A percentile compares a stretch with the other conserved stretches of the same genome.
Evolutionary conservation across 116 monocot species (phyloP).

Genomic region (Cymodocea nodosa): DNA sequence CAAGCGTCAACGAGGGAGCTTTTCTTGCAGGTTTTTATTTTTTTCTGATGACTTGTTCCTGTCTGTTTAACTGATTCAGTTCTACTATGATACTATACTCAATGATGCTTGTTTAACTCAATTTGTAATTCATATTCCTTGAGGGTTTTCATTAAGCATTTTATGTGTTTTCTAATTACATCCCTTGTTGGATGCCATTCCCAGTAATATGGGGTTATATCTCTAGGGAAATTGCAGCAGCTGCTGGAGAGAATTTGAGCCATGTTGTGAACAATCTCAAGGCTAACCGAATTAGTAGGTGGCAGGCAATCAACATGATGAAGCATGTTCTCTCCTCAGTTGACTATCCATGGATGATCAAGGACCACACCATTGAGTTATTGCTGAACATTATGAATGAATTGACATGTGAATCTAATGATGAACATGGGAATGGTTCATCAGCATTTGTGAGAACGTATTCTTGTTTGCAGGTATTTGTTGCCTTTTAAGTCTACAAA

Average conservation of each 20-base stretch:
- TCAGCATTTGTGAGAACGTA: conserved; percentile 41
- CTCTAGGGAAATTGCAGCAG: conserved; percentile 46
- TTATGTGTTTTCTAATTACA: background rate
- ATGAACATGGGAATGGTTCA: conserved; percentile 21
- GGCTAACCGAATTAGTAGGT: conserved; percentile 24
- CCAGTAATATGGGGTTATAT: conserved; percentile 71
- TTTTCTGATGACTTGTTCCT: background rate
- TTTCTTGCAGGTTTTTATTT: conserved; percentile 58
- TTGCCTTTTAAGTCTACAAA: background rate
- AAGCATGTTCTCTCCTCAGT: conserved; percentile 38
- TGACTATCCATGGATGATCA: conserved; percentile 61
- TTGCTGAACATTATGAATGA: conserved; percentile 38
- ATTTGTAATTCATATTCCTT: background rate
- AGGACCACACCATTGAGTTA: conserved; percentile 46
- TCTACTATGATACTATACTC: background rate
- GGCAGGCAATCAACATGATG: conserved; percentile 51
- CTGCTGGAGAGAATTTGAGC: conserved; percentile 39
- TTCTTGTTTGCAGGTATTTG: conserved; percentile 49
- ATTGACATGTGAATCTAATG: conserved; percentile 11
- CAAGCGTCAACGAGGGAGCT: conserved; percentile 48
- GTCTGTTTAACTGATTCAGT: background rate
- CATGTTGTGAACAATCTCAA: conserved; percentile 28
- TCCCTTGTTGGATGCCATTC: conserved; percentile 1
- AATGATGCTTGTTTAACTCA: background rate
- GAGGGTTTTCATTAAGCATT: background rate